Percentiles rank a stretch among this genome's conserved stretches.
phyloP scores from a whole-genome alignment of 148 eudicot species.

The Linanthus parryae region DNA sequence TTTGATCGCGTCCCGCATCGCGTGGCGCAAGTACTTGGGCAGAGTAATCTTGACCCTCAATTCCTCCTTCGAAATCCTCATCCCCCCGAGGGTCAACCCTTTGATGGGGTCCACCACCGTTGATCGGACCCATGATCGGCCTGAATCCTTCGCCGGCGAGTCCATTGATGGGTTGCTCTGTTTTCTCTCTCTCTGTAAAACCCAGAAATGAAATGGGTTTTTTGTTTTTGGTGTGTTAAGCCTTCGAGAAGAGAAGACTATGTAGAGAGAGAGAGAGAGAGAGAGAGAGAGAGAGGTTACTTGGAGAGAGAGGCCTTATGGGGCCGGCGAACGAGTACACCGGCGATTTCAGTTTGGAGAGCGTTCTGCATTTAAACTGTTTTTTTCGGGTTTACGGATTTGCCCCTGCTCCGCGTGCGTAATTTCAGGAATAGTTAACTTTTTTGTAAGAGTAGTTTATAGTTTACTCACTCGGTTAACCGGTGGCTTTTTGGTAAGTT shows the following conservation, averaged over 20 bases:
- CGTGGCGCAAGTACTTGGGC: constrained; percentile 52
- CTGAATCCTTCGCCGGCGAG: constrained; percentile 13
- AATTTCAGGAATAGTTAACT: no score
- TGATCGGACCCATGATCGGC: constrained; percentile 31
- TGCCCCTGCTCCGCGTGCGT: no score
- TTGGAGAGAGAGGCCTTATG: not conserved
- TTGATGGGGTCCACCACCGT: constrained; percentile 56
- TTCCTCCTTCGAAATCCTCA: constrained; percentile 41
- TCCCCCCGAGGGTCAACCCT: constrained; percentile 43
- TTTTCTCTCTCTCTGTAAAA: constrained; percentile 3
- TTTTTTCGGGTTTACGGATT: no score
- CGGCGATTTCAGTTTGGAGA: not conserved
- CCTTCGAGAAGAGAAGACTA: not conserved
- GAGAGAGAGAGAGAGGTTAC: not conserved
- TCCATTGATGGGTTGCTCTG: constrained; percentile 12
- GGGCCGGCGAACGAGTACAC: not conserved
- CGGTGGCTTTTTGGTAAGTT: no score
- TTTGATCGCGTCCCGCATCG: constrained; percentile 48
- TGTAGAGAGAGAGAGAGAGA: not conserved
- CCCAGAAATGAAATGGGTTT: not conserved
- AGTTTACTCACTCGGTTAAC: no score
- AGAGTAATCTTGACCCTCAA: constrained; percentile 33
- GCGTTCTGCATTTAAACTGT: not conserved
- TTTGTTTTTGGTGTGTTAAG: not conserved
- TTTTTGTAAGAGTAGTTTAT: no score